phyloP scores from a whole-genome alignment of 768 basidiomycete species.

The Russula dissimulans region DNA sequence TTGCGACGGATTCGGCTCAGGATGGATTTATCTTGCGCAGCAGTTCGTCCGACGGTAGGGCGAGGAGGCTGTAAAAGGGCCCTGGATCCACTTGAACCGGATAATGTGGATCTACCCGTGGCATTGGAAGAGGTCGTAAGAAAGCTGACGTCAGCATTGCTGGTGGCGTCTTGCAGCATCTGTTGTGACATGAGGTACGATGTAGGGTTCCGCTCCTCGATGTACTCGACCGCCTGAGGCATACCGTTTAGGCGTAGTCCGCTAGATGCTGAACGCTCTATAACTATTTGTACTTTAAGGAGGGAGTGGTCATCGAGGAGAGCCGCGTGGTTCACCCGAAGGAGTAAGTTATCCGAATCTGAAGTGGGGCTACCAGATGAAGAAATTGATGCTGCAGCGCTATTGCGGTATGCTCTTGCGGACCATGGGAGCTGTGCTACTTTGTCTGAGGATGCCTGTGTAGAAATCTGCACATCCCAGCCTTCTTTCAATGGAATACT shows the following conservation, averaged over 20 bases:
- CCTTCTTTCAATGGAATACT: slow-evolving; percentile 66
- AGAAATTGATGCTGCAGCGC: slow-evolving; percentile 26
- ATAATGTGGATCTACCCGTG: slow-evolving; percentile 24
- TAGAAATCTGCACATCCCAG: slow-evolving; percentile 80
- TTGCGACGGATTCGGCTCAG: slow-evolving; percentile 78
- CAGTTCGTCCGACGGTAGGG: slow-evolving; percentile 37
- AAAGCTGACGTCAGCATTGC: slow-evolving; percentile 59
- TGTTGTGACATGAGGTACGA: slow-evolving; percentile 50
- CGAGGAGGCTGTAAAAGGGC: slow-evolving; percentile 26
- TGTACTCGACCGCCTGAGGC: slow-evolving; percentile 52
- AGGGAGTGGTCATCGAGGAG: slow-evolving; percentile 68
- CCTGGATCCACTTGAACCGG: slow-evolving; percentile 22
- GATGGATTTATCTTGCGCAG: slow-evolving; percentile 74
- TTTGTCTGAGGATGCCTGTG: slow-evolving; percentile 62
- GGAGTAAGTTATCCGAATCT: slow-evolving; percentile 43
- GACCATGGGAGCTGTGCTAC: slow-evolving; percentile 71
- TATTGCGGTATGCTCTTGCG: slow-evolving; percentile 44
- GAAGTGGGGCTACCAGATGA: slow-evolving; percentile 25
- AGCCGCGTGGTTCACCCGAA: slow-evolving; percentile 65
- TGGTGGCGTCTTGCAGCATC: slow-evolving; percentile 66
- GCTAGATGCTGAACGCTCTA: slow-evolving; percentile 73
- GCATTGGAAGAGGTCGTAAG: slow-evolving; percentile 51
- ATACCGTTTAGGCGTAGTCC: slow-evolving; percentile 84
- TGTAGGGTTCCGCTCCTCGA: slow-evolving; percentile 60
- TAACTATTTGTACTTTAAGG: slow-evolving; percentile 67